phyloP scores from a whole-genome alignment of 1,284 basidiomycete species.

The Rhodotorula mucilaginosa region DNA sequence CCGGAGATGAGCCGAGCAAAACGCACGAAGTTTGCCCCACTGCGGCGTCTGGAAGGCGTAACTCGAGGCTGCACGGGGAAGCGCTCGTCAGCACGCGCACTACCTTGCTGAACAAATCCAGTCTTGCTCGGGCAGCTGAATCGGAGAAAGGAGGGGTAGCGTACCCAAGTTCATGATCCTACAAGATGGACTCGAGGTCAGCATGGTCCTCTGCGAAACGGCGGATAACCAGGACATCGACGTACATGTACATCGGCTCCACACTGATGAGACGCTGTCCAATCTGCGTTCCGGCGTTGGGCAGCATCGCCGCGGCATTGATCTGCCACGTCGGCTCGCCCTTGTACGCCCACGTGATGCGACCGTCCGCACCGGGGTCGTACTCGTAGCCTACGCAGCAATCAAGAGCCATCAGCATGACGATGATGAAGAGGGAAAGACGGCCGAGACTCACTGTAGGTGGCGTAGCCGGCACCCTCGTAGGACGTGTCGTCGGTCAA shows the following conservation, averaged over 20 bases:
- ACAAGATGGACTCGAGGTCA: not conserved
- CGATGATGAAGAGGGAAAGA: not conserved
- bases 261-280: slow-evolving; percentile 70
- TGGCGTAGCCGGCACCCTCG: slow-evolving; percentile 36
- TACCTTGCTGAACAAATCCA: not conserved
- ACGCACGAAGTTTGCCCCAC: slow-evolving; percentile 16
- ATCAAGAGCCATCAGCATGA: no score
- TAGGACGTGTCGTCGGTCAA: slow-evolving; percentile 34
- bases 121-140: not conserved
- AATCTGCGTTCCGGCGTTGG: slow-evolving; percentile 66
- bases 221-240: slow-evolving; percentile 17
- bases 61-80: slow-evolving; percentile 1
- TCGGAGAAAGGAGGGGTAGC: not conserved
- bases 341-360: slow-evolving; percentile 71
- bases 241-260: slow-evolving; percentile 58
- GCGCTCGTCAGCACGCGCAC: not conserved
- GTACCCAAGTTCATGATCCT: slow-evolving; percentile 29
- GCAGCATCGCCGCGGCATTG: slow-evolving; percentile 65
- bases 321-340: slow-evolving; percentile 71
- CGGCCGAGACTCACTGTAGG: slow-evolving; percentile 13
- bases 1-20: not conserved
- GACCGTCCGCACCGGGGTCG: slow-evolving; percentile 29
- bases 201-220: not conserved
- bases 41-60: slow-evolving; percentile 10
- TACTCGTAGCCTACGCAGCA: slow-evolving; percentile 23